phyloP scores from a whole-genome alignment of 179 eudicot genomes.

The Vitellaria paradoxa region DNA sequence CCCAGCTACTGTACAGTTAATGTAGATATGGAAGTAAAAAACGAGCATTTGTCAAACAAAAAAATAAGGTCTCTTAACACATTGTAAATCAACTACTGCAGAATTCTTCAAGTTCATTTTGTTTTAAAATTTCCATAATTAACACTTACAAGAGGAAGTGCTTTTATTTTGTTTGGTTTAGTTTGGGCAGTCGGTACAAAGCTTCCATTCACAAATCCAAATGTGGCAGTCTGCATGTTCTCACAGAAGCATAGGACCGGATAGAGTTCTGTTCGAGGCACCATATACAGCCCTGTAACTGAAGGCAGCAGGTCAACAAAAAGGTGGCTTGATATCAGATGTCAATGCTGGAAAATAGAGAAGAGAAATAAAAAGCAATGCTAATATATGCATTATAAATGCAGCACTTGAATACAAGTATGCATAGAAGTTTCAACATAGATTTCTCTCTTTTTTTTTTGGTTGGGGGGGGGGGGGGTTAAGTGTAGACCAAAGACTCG shows the following conservation, averaged over 20 bases:
- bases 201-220: constrained; percentile 63
- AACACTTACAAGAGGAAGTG: constrained; percentile 9
- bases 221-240: constrained; percentile 62
- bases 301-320: constrained; percentile 12
- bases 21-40: neutral
- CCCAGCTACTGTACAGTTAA: neutral
- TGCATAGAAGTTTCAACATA: neutral
- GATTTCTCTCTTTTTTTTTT: neutral
- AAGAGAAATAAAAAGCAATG: neutral
- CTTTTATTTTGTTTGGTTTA: constrained; percentile 39
- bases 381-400: neutral
- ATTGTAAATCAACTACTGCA: neutral
- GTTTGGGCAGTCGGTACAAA: constrained; percentile 44
- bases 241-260: constrained; percentile 51
- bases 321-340: neutral
- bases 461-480: no score
- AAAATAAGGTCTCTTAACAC: neutral
- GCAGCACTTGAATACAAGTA: neutral
- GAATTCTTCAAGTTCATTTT: neutral
- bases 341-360: neutral
- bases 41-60: neutral
- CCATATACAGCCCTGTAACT: constrained; percentile 34
- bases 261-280: constrained; percentile 27
- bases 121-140: neutral
- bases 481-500: neutral